Base-by-base conservation (phyloP, 2,329 filamentous ascomycete genomes). In the Geosmithia putterillii region DNA sequence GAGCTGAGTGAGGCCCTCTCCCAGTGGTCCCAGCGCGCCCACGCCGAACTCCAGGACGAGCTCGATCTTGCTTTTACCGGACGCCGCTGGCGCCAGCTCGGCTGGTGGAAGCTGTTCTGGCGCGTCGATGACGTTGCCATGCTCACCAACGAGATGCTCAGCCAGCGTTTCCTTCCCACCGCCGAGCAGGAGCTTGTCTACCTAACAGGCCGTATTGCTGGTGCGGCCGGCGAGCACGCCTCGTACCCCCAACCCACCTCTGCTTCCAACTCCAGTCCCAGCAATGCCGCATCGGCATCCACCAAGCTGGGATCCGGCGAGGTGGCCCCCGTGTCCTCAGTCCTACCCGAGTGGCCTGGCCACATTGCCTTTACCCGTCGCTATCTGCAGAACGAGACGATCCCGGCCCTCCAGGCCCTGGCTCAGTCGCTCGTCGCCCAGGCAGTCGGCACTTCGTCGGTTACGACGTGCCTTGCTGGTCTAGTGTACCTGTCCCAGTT, bases 21-120 rank as follows among this genome's bases (percentile, higher is more conserved):
- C 1, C 60, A 65, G 3, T 95, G 89, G 87, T 81, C 88, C 0
- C 81, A 90, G 53, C 69, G 70, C 19, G 86, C 86, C 0, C 90
- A 96, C 57, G 73, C 79, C 1, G 90, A 96, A 60, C 72, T 96
- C 7, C 85, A 87, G 48, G 74, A 83, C 42, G 76, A 88, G 51
- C 75, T 95, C 2, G 83, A 90, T 50, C 65, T 77, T 38, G 88
- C 86, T 0, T 90, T 95, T 52, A 69, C 74, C 0, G 79, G 84
- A n/a, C 71, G 67, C 17, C 71, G 79, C 35, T 95, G 90, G 90
- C 75, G 78, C 21, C 82, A 84, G 48, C 69, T 95, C 4, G 74
- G 80, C 15, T 96, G 90, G 89, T 95, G 87, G 83, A 94, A 94
- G 59, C 73, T 96, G 0, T 88, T 95, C 57, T 95, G 88, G 88